Evolutionary conservation across 2,329 filamentous ascomycete species (phyloP).

Genomic region (Apiospora aurea): DNA sequence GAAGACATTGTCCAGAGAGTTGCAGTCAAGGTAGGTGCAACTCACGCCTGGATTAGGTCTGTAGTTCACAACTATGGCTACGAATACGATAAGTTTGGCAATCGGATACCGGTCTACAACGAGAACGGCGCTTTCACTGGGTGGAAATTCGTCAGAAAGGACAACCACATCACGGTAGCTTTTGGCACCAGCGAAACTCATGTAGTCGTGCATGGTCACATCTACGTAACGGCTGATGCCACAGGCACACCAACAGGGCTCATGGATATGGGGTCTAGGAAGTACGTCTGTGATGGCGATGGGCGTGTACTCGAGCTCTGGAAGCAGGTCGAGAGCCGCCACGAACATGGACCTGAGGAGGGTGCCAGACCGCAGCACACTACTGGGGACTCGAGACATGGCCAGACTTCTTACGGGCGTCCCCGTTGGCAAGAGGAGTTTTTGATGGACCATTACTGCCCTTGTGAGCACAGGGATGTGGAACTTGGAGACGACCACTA

Average conservation of each 20-base stretch:
- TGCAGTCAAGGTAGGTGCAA: neutral
- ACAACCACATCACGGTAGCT: neutral
- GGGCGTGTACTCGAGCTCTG: neutral
- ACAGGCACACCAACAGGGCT: neutral
- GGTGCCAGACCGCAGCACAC: neutral
- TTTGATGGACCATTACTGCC: conserved; percentile 9
- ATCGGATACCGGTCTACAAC: neutral
- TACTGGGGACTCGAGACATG: neutral
- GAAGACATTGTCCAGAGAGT: neutral
- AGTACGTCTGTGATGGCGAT: neutral
- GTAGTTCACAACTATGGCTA: neutral
- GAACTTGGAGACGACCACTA: conserved; percentile 2
- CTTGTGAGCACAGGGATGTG: too few relatives aligned
- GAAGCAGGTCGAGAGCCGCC: neutral
- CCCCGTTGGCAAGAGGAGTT: neutral
- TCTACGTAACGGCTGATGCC: neutral
- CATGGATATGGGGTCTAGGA: neutral
- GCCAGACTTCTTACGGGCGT: neutral
- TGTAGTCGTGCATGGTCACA: neutral
- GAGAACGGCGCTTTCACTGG: neutral
- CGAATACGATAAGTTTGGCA: neutral
- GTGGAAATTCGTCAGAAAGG: neutral
- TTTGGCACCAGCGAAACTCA: neutral
- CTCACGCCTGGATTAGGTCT: neutral
- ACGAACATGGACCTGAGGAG: too few relatives aligned